Conservation (phyloP, 1,284 basidiomycete genomes). For the Rhodofomes roseus region DNA sequence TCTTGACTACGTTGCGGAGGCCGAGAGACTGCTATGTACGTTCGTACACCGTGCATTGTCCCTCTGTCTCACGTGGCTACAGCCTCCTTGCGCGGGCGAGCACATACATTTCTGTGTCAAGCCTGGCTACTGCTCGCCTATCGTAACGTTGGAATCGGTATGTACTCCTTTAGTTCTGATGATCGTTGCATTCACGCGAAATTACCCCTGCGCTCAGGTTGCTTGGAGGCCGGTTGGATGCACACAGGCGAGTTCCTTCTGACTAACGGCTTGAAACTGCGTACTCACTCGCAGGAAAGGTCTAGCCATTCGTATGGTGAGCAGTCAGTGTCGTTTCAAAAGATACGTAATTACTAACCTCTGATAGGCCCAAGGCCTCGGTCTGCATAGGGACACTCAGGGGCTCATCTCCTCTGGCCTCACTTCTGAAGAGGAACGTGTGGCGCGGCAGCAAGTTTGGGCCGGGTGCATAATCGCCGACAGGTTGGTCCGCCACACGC, state of each 20-base stretch:
- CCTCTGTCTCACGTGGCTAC: not conserved
- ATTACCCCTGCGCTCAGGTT: not conserved
- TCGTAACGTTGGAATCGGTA: slow-evolving; percentile 7
- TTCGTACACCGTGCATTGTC: not conserved
- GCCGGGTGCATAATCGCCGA: slow-evolving; percentile 8
- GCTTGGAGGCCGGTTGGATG: slow-evolving; percentile 5
- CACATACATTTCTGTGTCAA: slow-evolving; percentile 6
- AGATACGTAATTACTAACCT: not conserved
- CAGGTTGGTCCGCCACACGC: slow-evolving; percentile 2
- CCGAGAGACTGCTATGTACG: slow-evolving; percentile 5
- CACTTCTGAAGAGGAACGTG: slow-evolving; percentile 1
- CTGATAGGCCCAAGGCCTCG: slow-evolving; percentile 7
- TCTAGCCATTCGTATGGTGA: slow-evolving; percentile 9
- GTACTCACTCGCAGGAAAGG: not conserved
- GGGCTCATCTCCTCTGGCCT: not conserved
- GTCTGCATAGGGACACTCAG: slow-evolving; percentile 4
- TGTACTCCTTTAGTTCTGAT: not conserved
- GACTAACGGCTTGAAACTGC: not conserved
- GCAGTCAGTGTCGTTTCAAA: not conserved
- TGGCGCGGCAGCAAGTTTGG: slow-evolving; percentile 7
- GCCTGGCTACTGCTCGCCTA: slow-evolving; percentile 8
- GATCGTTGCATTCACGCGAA: not conserved
- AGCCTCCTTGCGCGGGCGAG: not conserved
- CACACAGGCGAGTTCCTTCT: slow-evolving; percentile 2
- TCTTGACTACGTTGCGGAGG: slow-evolving; percentile 4